Base-by-base conservation (phyloP, 805 yeast species). In the Hanseniaspora clermontiae region DNA sequence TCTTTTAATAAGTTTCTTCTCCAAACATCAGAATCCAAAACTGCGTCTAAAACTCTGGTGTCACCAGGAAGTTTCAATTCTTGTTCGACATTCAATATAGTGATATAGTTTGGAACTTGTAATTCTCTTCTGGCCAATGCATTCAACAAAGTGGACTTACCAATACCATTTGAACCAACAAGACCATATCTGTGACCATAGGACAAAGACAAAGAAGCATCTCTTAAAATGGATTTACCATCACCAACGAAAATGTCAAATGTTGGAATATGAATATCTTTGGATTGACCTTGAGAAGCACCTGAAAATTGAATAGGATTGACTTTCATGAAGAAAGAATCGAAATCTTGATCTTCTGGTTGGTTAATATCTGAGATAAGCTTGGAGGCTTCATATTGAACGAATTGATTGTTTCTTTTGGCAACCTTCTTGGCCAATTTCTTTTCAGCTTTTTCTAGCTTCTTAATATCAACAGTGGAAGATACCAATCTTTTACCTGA, bases 21-120 rank as follows among this genome's bases (percentile, higher is more conserved):
- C 99, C 99, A 93, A 43, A 93, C 99, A 73, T 93, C 99, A 1
- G 99, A 98, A 72, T 93, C 98, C 61, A 93, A 75, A n/a, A 93
- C 98, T 60, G 96, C 84, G 69, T 91, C 96, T 55, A 93, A 69
- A 1, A 97, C 99, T 10, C 82, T 69, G 1, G 87, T 84, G 52
- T 90, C 97, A 65, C 91, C 97, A 65, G 98, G 98, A 14, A 53
- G 37, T 62, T 81, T 77, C 51, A 93, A 80, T 74, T 93, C 99
- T 77, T 93, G 99, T 69, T 93, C 99, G 57, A 93, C 99, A 65
- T 93, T 96, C 63, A 93, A 76, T 69, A 93, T 87, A 1, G 97
- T 87, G 60, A 93, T 91, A 69, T 93, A 97, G 64, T 87, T 89
- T 14, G 98, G 97, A 63, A 93, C 84, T 58, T 88, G 82, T 63